Evolutionary conservation across 306 rosid species (phyloP), one percentile per base, ranked within the genome.

Genomic region (Rubus parviflorus): DNA sequence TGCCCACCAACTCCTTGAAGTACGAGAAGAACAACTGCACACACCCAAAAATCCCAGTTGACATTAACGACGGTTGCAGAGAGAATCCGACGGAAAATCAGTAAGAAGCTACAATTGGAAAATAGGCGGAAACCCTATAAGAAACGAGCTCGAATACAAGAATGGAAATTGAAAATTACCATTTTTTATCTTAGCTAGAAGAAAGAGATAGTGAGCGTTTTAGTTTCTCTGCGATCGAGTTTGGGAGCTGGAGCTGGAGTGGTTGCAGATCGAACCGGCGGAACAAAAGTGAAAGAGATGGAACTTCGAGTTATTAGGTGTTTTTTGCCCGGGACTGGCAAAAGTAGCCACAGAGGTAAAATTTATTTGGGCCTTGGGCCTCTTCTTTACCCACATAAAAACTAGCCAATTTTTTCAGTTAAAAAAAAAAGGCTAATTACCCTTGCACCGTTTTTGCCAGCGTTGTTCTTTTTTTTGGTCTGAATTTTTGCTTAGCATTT

Each of bases 1-100:
- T 80, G 30, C 97, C 99, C 62, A 95, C 99, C 90, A 95, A 85
- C 81, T 92, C 99, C 90, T 95, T 92, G 89, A 95, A 95, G 86
- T 95, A 95, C 23, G 99, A 95, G 88, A 95, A 95, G 91, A 95
- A 95, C 91, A 95, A 81, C 99, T 95, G 74, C 75, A 65, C 74
- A 49, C 66, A 60, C 60, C 71, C 47, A 15, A 30, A 30, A 30
- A 30, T 30, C 35, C 35, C 78, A 70, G 23, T 17, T 43, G 19
- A 60, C 68, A 79, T 66, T 47, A 67, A 0, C 67, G 46, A 48
- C 20, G 67, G 38, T 57, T 7, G 37, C 47, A 38, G 3, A 43
- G 10, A 23, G 11, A 51, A 38, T 51, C 37, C 47, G 45, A 15
- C 9, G 62, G 47, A 30, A 70, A 35, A 71, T 16, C 73, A 6